Evolutionary conservation across 2,329 filamentous ascomycete genomes (phyloP), one percentile per base, ranked within the genome.

Genomic region (Didymella lethalis): DNA sequence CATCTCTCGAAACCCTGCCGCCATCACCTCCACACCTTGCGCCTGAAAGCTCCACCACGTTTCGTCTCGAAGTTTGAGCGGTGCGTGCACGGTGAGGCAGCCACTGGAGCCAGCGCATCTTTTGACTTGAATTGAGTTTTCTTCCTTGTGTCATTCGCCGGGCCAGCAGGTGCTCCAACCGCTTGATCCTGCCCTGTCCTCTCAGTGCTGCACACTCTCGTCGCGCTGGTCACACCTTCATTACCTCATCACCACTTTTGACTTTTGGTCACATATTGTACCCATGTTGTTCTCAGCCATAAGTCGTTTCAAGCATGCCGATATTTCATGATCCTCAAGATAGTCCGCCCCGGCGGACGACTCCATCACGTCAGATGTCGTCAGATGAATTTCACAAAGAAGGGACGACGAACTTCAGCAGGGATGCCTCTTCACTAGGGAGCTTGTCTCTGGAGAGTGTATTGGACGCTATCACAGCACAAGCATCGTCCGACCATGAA

Each of bases 241-340:
- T 18, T 50, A 29, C 38, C 45, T 49, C 34, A 48, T 44, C 26
- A 51, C 46, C 47, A 49, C 41, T 28, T 34, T 43, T 20, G 43
- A 41, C 8, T 29, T 26, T 18, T 29, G 36, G 41, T 43, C 23
- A n/a, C 46, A 46, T 43, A 46, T 47, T 59, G 61, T 67, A 59
- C 65, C 59, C 59, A 76, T 77, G 74, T 63, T 66, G 40, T 67
- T 58, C 47, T 31, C 45, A 54, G 61, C 59, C 34, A 60, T 54
- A 51, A 48, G 28, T 54, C 58, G 57, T 62, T 64, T 57, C 52
- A 61, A 72, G 46, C 56, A 78, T 78, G 75, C 75, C 75, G 59
- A 76, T 78, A 57, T 78, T 77, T 61, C 75, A 78, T 74, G 75
- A 77, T 66, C 69, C 69, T 36, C 57, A 65, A 67, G 74, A 72